phyloP scores from a whole-genome alignment of 148 eudicot genomes.

The Dianthus caryophyllus region DNA sequence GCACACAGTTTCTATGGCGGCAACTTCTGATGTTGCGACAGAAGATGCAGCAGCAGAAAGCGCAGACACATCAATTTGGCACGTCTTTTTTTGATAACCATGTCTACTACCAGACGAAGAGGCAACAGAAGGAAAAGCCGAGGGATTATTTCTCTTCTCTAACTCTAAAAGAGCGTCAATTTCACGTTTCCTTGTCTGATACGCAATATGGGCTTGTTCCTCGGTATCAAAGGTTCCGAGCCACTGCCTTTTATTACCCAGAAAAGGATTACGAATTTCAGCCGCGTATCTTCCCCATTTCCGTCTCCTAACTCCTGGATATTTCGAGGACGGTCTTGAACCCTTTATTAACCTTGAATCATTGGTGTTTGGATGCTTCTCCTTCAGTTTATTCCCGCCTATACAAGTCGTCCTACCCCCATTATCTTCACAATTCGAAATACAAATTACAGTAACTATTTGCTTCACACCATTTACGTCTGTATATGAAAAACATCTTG shows the following conservation, averaged over 20 bases:
- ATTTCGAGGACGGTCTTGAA: slow-evolving; percentile 13
- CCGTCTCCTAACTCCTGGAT: slow-evolving; percentile 33
- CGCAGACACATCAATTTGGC: slow-evolving; percentile 11
- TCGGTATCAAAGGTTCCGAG: slow-evolving; percentile 33
- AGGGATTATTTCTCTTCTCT: not conserved
- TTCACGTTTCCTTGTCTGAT: slow-evolving; percentile 20
- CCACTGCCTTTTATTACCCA: slow-evolving; percentile 23
- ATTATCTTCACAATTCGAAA: not conserved
- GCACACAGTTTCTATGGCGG: not conserved
- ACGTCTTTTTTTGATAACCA: slow-evolving; percentile 18
- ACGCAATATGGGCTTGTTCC: slow-evolving; percentile 27
- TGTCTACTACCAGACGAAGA: not conserved
- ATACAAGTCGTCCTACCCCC: not conserved
- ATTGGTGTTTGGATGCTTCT: not conserved
- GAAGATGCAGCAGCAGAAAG: not conserved
- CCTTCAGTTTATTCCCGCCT: not conserved
- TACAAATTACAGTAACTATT: slow-evolving; percentile 21
- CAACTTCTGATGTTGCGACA: not conserved
- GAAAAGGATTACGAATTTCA: slow-evolving; percentile 33
- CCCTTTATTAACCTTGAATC: not conserved
- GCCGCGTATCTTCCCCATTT: slow-evolving; percentile 36
- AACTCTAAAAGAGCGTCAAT: not conserved
- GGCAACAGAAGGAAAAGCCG: not conserved
- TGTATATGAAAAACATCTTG: not conserved
- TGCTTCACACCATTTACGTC: slow-evolving; percentile 16